phyloP scores from a whole-genome alignment of 768 basidiomycete genomes.

The Russula earlei region DNA sequence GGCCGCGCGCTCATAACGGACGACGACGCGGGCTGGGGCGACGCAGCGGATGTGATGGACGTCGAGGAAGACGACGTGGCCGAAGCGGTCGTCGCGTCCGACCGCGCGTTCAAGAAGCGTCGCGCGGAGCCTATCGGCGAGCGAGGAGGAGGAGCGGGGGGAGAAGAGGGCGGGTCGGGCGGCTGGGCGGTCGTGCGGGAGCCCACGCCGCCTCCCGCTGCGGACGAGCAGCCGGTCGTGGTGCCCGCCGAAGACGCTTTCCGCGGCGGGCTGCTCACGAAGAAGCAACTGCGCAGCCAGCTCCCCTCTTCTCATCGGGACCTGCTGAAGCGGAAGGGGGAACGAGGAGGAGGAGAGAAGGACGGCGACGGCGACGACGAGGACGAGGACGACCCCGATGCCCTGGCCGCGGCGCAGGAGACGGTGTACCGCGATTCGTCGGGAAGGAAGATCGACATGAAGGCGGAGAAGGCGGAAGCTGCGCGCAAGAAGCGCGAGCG shows the following conservation, averaged over 20 bases:
- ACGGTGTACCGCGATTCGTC: conserved; percentile 90
- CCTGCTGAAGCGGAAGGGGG: conserved; percentile 2
- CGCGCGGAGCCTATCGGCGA: conserved; percentile 36
- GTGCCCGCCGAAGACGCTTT: conserved; percentile 36
- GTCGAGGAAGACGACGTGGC: conserved; percentile 47
- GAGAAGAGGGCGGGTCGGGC: conserved; percentile 32
- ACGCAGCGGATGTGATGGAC: conserved; percentile 35
- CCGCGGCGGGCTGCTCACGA: conserved; percentile 69
- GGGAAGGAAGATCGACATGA: conserved; percentile 84
- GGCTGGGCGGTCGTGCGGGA: conserved; percentile 65
- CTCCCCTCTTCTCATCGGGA: conserved; percentile 33
- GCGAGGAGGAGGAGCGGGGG: conserved; percentile 20
- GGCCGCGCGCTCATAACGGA: too few species aligned
- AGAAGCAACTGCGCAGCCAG: conserved; percentile 62
- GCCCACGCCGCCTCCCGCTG: conserved; percentile 41
- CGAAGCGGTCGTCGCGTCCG: conserved; percentile 62
- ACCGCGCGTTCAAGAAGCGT: conserved; percentile 75
- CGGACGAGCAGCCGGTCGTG: conserved; percentile 61
- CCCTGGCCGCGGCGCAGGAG: conserved; percentile 61
- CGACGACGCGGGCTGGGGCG: conserved; percentile 64
- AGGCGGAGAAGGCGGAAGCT: conserved; percentile 76
- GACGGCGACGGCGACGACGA: too few species aligned
- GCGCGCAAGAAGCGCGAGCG: conserved; percentile 68
- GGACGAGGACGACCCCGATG: conserved; percentile 40
- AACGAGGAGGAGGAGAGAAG: conserved; percentile 25